These are phyloP conservation scores for Fusarium clavum DNA, from an alignment of 2,329 filamentous ascomycete species.

Conservation along the genomic window DNA sequence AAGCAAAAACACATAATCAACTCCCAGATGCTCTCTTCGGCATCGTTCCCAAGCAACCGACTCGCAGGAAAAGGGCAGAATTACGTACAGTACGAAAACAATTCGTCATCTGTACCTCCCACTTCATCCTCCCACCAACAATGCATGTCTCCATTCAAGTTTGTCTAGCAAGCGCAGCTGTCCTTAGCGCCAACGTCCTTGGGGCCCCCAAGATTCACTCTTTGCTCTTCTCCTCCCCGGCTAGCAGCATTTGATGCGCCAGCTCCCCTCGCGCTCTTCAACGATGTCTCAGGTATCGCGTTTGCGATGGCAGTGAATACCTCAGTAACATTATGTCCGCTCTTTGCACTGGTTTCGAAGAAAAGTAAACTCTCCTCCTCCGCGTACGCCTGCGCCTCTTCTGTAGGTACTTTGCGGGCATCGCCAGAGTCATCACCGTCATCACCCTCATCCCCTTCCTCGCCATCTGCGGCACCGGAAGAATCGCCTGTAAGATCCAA, in stretches of 20 bases:
- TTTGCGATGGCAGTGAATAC: conserved; percentile 99
- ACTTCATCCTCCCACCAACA: conserved; percentile 20
- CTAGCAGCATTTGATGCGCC: conserved; percentile 71
- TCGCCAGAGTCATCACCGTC: conserved; percentile 74
- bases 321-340: conserved; percentile 90
- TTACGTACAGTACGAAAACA: conserved; percentile 44
- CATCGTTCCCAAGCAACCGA: conserved; percentile 46
- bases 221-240: conserved; percentile 73
- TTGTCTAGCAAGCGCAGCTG: conserved; percentile 82
- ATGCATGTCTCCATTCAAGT: not conserved
- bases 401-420: conserved; percentile 88
- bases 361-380: conserved; percentile 95
- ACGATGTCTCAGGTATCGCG: conserved; percentile 94
- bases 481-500: conserved; percentile 82
- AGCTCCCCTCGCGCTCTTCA: conserved; percentile 87
- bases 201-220: conserved; percentile 84
- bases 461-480: conserved; percentile 54
- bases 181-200: conserved; percentile 84
- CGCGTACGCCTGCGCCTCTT: conserved; percentile 91
- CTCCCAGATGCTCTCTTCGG: conserved; percentile 46
- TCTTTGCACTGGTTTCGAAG: conserved; percentile 98
- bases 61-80: conserved; percentile 45
- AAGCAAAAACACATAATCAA: conserved; percentile 42
- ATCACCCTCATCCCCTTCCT: conserved; percentile 67
- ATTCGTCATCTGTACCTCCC: conserved; percentile 29